Conservation (phyloP, 176 grass and related monocot genomes). For the Pontederia paniculata region DNA sequence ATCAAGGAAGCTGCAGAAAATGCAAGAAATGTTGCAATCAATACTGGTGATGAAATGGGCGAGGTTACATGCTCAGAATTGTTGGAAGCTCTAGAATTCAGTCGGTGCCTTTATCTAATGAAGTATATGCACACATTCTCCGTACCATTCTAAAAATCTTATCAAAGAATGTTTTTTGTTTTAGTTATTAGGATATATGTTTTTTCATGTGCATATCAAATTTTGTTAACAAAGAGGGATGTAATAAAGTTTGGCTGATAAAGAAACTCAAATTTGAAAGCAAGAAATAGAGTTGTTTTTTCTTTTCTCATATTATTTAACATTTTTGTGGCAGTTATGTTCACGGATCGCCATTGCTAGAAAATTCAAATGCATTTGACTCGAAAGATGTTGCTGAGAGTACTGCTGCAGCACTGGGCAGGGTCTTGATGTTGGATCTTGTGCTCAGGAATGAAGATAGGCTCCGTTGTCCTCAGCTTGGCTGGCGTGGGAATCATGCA, state of each 20-base stretch:
- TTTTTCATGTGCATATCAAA: too few relatives aligned
- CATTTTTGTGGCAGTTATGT: conserved; percentile 65
- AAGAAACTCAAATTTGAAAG: too few relatives aligned
- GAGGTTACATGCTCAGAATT: conserved; percentile 66
- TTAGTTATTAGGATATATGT: too few relatives aligned
- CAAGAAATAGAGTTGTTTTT: not conserved
- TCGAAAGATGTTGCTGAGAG: conserved; percentile 54
- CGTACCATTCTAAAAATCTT: not conserved
- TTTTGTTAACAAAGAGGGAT: too few relatives aligned
- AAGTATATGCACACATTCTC: conserved; percentile 44
- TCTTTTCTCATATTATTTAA: conserved; percentile 14
- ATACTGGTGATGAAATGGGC: conserved; percentile 45
- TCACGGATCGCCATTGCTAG: conserved; percentile 67
- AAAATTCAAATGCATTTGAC: conserved; percentile 48
- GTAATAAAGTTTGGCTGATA: too few relatives aligned
- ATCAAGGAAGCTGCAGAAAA: conserved; percentile 88
- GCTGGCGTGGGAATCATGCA: conserved; percentile 93
- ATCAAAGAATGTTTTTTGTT: not conserved
- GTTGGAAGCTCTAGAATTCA: conserved; percentile 84
- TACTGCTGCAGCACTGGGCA: conserved; percentile 80
- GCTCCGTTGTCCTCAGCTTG: conserved; percentile 65
- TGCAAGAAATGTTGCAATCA: conserved; percentile 29
- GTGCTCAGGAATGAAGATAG: conserved; percentile 91
- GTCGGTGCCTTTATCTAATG: conserved; percentile 83
- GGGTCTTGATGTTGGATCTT: conserved; percentile 76